A percentile compares a stretch with the other conserved stretches of the same genome.
phyloP scores from a whole-genome alignment of 768 basidiomycete species.

The Boletus sp. region DNA sequence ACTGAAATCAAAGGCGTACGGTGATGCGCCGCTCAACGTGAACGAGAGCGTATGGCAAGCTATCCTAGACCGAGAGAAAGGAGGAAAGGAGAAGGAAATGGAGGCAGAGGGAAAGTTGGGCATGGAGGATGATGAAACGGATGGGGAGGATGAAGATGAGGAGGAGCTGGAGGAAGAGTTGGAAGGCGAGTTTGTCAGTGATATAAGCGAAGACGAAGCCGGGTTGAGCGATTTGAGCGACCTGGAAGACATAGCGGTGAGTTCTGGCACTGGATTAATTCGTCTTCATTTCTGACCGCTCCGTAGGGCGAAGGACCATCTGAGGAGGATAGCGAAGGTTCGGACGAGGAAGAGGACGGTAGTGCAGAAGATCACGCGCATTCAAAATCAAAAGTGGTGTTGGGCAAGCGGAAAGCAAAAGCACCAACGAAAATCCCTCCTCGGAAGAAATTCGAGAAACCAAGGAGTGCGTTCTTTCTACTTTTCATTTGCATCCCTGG shows the following conservation, averaged over 20 bases:
- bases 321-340: slow-evolving; percentile 44
- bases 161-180: slow-evolving; percentile 50
- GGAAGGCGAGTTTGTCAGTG: slow-evolving; percentile 57
- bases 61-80: slow-evolving; percentile 80
- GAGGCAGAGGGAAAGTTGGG: slow-evolving; percentile 42
- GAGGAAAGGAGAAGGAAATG: slow-evolving; percentile 41
- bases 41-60: slow-evolving; percentile 96
- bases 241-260: slow-evolving; percentile 65
- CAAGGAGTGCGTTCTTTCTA: slow-evolving; percentile 49
- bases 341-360: slow-evolving; percentile 39
- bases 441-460: slow-evolving; percentile 58
- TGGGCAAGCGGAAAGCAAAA: slow-evolving; percentile 70
- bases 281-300: slow-evolving; percentile 19
- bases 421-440: slow-evolving; percentile 40
- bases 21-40: slow-evolving; percentile 95
- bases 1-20: slow-evolving; percentile 94
- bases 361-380: slow-evolving; percentile 36
- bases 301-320: slow-evolving; percentile 33
- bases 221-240: slow-evolving; percentile 45
- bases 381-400: slow-evolving; percentile 43
- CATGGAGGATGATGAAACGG: slow-evolving; percentile 56
- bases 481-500: not conserved
- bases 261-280: slow-evolving; percentile 23
- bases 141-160: slow-evolving; percentile 46
- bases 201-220: slow-evolving; percentile 51